Conservation (phyloP, 805 yeast genomes). For the Saccharomycopsis vini region DNA sequence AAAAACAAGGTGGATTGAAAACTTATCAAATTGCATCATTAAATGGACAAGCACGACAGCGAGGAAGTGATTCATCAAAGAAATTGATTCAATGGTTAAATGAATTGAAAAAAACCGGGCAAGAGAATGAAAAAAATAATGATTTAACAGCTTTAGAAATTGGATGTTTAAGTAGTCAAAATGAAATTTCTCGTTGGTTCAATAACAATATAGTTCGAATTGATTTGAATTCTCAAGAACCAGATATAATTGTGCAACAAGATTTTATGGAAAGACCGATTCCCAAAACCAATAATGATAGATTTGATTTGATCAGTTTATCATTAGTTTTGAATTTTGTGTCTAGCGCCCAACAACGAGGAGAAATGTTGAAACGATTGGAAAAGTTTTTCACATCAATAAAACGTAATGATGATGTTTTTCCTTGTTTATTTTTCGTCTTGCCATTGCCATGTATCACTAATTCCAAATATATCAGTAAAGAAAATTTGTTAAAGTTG, state of each 20-base stretch:
- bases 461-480: constrained; percentile 73
- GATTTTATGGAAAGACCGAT: constrained; percentile 75
- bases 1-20: constrained; percentile 63
- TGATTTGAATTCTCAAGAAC: constrained; percentile 75
- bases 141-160: constrained; percentile 56
- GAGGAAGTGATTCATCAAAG: constrained; percentile 93
- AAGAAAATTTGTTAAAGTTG: constrained; percentile 34
- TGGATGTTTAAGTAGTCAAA: constrained; percentile 67
- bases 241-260: constrained; percentile 53
- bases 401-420: neutral
- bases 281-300: constrained; percentile 36
- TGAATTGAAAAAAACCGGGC: constrained; percentile 22
- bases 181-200: constrained; percentile 55
- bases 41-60: constrained; percentile 62
- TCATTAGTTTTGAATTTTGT: constrained; percentile 87
- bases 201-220: constrained; percentile 43
- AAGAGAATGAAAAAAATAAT: neutral
- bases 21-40: constrained; percentile 81
- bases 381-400: constrained; percentile 39
- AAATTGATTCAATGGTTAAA: constrained; percentile 66
- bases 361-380: constrained; percentile 64
- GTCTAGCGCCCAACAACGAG: constrained; percentile 59
- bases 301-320: constrained; percentile 64
- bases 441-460: constrained; percentile 79
- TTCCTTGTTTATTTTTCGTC: constrained; percentile 58